Evolutionary conservation across 2,329 filamentous ascomycete species (phyloP).

Genomic region (Clonostachys solani): DNA sequence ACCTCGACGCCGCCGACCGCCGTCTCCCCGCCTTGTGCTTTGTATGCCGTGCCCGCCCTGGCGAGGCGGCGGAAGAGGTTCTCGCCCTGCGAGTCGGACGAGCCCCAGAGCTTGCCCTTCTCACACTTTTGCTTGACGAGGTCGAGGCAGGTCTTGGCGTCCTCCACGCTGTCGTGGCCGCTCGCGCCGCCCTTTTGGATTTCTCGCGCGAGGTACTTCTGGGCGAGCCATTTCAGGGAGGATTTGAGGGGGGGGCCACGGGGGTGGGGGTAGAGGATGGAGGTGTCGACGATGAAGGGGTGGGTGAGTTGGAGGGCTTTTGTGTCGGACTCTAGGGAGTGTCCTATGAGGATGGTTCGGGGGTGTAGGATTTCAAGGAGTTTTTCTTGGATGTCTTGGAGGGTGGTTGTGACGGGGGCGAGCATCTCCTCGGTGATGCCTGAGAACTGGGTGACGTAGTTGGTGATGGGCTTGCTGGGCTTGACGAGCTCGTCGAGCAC

Average conservation of each 20-base stretch:
- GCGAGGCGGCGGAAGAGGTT: constrained; percentile 83
- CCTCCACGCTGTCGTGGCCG: constrained; percentile 91
- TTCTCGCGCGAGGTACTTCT: constrained; percentile 80
- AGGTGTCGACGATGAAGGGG: constrained; percentile 90
- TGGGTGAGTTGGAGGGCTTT: constrained; percentile 82
- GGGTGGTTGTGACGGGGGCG: constrained; percentile 74
- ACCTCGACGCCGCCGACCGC: constrained; percentile 51
- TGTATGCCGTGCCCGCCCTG: constrained; percentile 57
- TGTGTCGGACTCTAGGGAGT: constrained; percentile 80
- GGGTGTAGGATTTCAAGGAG: constrained; percentile 70
- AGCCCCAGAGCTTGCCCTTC: constrained; percentile 83
- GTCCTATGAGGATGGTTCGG: constrained; percentile 70
- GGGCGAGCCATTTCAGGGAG: constrained; percentile 81
- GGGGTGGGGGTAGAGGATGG: constrained; percentile 84
- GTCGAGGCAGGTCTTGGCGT: constrained; percentile 86
- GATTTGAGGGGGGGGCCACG: constrained; percentile 87
- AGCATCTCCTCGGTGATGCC: constrained; percentile 89
- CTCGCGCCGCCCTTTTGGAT: constrained; percentile 75
- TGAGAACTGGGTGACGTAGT: constrained; percentile 90
- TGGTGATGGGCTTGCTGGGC: constrained; percentile 78
- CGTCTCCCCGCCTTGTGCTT: constrained; percentile 52
- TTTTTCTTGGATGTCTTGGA: constrained; percentile 75
- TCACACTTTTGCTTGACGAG: constrained; percentile 95
- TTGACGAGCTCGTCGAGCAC: constrained; percentile 91
- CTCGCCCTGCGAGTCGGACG: constrained; percentile 73